Conservation (phyloP, 495 filamentous ascomycete genomes). For the Apodospora peruviana region DNA sequence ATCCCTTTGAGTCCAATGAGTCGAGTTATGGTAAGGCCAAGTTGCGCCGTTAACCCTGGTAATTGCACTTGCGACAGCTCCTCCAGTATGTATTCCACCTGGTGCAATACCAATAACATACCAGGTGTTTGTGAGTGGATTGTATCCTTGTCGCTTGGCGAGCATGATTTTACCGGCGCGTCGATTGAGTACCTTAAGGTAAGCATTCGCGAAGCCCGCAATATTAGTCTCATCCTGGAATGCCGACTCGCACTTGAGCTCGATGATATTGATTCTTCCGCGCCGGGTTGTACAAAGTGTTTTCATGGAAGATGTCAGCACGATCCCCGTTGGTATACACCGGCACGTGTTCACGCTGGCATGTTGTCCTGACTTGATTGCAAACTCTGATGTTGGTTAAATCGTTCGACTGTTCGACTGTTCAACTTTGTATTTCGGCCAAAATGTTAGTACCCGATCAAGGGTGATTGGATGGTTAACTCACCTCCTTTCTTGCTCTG, state of each 20-base stretch:
- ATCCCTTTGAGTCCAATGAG: neutral
- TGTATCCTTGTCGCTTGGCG: neutral
- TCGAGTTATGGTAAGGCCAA: neutral
- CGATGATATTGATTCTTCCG: neutral
- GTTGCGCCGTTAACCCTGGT: neutral
- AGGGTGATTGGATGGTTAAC: neutral
- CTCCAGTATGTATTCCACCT: neutral
- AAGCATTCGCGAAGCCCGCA: neutral
- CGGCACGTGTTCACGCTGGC: neutral
- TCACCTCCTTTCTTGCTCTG: neutral
- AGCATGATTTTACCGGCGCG: neutral
- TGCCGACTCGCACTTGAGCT: neutral
- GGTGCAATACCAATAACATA: neutral
- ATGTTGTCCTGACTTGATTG: neutral
- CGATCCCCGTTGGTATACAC: neutral
- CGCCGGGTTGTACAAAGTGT: neutral
- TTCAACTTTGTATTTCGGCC: neutral
- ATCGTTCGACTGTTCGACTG: neutral
- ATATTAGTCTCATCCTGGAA: neutral
- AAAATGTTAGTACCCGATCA: neutral
- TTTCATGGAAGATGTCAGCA: neutral
- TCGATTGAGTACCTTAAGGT: neutral
- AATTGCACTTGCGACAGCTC: neutral
- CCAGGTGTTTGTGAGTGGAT: neutral
- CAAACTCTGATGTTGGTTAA: neutral